Base-by-base conservation (phyloP, 345 rosid genomes). In the Pistacia atlantica region DNA sequence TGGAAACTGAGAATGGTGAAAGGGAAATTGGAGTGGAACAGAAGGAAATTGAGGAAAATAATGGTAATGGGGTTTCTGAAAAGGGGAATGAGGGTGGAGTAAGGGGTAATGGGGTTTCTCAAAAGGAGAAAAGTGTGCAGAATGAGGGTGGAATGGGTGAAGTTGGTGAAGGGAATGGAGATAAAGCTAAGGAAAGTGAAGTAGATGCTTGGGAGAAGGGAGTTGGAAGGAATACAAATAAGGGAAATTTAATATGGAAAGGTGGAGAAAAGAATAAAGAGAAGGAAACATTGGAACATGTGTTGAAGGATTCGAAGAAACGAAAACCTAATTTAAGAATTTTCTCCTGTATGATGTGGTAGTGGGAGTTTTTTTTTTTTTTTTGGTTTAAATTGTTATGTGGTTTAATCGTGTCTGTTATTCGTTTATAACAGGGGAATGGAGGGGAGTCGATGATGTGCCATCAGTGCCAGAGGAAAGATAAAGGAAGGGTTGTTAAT, bases 381-480 rank as follows among this genome's bases (percentile, higher is more conserved):
- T 0, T 3, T 56, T 9, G 10, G 14, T 17, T 11, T 22, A 2
- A 22, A 22, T n/a, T n/a, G 25, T 22, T 46, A 8, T 31, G 18
- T 25, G 63, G 4, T 12, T 67, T 57, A 11, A 10, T 62, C 11
- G 14, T 3, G 10, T 20, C 25, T 22, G 25, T 22, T 22, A 17
- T n/a, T 42, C 55, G 10, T 45, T 5, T 31, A 0, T 31, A 31
- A 31, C 33, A 31, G 33, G 33, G 33, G 33, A 42, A 7, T 69
- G 17, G 70, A 9, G 17, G 54, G 9, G 33, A 22, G 16, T 73
- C 25, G 17, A 31, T 37, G 55, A 90, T 78, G 87, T 89, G 95
- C 67, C 93, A 91, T 74, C 96, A 91, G 51, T 91, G 96, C 76
- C 84, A 91, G 75, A 71, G 90, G 61, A 88, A 78, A 61, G 92